phyloP scores from a whole-genome alignment of 441 rosid species.

The Corymbia calophylla region DNA sequence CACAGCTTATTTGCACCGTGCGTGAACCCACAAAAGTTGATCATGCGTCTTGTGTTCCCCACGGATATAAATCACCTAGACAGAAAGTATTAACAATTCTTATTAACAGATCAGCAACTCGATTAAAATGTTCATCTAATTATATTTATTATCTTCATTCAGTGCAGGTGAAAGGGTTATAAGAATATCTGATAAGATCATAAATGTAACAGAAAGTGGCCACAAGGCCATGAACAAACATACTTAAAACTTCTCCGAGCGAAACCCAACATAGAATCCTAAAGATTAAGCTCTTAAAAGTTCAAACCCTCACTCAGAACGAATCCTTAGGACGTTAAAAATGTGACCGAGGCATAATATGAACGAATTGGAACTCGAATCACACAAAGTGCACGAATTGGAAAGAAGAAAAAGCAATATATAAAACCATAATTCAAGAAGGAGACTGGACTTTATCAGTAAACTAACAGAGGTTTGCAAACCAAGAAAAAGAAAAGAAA shows the following conservation, averaged over 20 bases:
- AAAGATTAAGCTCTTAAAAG: background rate
- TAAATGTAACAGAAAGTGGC: fast-evolving
- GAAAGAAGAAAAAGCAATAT: background rate
- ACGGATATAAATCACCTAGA: no score
- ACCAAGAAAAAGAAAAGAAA: background rate
- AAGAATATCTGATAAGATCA: no score
- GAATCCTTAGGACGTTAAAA: background rate
- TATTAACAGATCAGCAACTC: background rate
- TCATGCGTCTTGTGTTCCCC: no score
- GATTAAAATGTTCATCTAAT: no score
- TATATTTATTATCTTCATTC: background rate
- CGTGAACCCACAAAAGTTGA: background rate
- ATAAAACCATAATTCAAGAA: background rate
- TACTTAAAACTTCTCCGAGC: fast-evolving
- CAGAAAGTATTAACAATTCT: no score
- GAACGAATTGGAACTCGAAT: background rate
- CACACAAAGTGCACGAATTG: background rate
- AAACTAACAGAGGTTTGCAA: background rate
- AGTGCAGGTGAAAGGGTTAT: fast-evolving
- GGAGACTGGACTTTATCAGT: background rate
- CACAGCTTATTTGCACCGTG: no score
- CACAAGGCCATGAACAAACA: background rate
- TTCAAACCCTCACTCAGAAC: background rate
- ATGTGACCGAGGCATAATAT: background rate
- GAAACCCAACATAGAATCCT: background rate